These are phyloP conservation scores for Petrea volubilis DNA, from an alignment of 257 asterid genomes.

Conservation along the genomic window DNA sequence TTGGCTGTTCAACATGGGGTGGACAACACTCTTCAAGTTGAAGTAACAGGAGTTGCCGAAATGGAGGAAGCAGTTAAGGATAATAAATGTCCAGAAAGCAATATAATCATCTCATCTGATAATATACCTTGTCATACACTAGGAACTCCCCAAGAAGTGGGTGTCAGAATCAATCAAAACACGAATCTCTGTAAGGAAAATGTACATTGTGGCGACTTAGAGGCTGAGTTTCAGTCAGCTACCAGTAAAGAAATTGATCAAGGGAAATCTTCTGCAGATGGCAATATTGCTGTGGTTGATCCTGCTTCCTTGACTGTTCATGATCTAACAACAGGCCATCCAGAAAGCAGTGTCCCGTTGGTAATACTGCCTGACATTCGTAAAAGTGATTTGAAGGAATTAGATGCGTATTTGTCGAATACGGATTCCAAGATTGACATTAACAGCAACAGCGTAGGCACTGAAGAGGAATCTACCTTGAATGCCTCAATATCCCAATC, in stretches of 20 bases:
- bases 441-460: conserved; percentile 25
- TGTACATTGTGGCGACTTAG: conserved; percentile 19
- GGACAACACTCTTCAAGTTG: conserved; percentile 15
- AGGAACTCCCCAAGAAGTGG: conserved; percentile 21
- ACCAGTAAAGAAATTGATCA: conserved; percentile 18
- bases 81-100: conserved; percentile 28
- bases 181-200: conserved; percentile 8
- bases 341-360: conserved; percentile 32
- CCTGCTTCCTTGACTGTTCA: conserved; percentile 19
- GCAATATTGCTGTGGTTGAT: conserved; percentile 3
- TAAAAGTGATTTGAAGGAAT: conserved; percentile 29
- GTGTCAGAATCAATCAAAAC: conserved; percentile 14
- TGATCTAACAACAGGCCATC: conserved; percentile 18
- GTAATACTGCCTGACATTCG: conserved; percentile 21
- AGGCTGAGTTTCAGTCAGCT: conserved; percentile 2
- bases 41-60: conserved; percentile 20
- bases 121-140: conserved; percentile 8
- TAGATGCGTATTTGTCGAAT: conserved; percentile 24
- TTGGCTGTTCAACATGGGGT: conserved; percentile 25
- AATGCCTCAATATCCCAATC: conserved; percentile 54
- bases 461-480: conserved; percentile 35
- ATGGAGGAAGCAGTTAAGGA: conserved; percentile 25
- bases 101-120: conserved; percentile 22
- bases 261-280: conserved; percentile 23
- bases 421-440: conserved; percentile 30